Evolutionary conservation across 1,284 basidiomycete species (phyloP).

Genomic region (Cronartium quercuum): DNA sequence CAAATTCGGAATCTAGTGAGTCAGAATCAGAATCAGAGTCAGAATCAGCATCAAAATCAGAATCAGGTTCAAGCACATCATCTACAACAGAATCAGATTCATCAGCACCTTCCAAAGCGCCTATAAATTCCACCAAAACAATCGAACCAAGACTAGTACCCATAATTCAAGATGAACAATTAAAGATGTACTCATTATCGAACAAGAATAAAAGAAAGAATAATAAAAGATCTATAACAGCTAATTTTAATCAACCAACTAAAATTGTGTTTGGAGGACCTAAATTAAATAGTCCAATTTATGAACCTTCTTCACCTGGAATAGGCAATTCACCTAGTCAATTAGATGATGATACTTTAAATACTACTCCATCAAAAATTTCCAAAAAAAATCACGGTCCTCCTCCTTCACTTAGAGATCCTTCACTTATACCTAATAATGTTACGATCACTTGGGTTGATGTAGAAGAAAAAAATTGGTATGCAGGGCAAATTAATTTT

Average conservation of each 20-base stretch:
- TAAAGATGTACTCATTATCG: slow-evolving; percentile 30
- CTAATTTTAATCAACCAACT: neutral
- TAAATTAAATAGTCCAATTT: slow-evolving; percentile 6
- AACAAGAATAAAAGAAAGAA: slow-evolving; percentile 38
- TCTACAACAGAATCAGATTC: neutral
- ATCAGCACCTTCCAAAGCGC: neutral
- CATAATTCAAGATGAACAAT: slow-evolving; percentile 6
- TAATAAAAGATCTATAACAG: neutral
- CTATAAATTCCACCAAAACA: neutral
- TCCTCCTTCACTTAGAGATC: slow-evolving; percentile 14
- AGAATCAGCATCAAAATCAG: slow-evolving; percentile 1
- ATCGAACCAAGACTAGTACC: slow-evolving; percentile 4
- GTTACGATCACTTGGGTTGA: slow-evolving; percentile 17
- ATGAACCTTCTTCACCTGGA: slow-evolving; percentile 16
- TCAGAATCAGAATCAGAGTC: neutral
- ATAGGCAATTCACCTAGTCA: neutral
- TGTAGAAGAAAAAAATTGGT: slow-evolving; percentile 15
- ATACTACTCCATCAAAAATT: neutral
- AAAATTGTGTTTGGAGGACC: slow-evolving; percentile 16
- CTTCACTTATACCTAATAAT: slow-evolving; percentile 3
- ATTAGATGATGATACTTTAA: neutral
- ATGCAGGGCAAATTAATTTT: slow-evolving; percentile 7
- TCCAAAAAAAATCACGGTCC: slow-evolving; percentile 2
- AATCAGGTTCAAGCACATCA: neutral
- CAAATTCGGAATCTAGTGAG: neutral